Base-by-base conservation (phyloP, 176 grass and related monocot species). In the Cenchrus purpureus region DNA sequence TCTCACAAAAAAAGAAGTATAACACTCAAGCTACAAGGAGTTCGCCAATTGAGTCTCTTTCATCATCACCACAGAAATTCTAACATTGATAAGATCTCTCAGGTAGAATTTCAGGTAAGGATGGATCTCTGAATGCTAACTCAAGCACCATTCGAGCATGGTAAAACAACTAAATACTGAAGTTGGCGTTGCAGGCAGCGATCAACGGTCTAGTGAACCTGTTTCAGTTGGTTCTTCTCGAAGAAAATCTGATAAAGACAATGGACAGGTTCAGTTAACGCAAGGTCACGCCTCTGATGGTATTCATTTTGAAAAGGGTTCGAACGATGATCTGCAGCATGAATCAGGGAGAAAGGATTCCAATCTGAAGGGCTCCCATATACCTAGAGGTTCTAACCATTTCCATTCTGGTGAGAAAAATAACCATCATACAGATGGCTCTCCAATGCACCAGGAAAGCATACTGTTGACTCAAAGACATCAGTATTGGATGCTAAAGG, bases 61-160 rank as follows among this genome's bases (percentile, higher is more conserved):
- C 90, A 79, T 97, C 94, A 66, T 92, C 94, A 77, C 92, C 94
- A 77, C 66, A 76, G 87, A 80, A 85, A 81, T 76, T 91, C 78
- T 60, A 88, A 83, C 71, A 92, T 42, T 55, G 94, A 94, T 10
- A 97, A 80, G 83, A 17, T 82, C 74, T 52, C 77, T 82, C 90
- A 88, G 63, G 78, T 88, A 91, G 66, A 86, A 85, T 73, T 76
- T 70, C 63, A 32, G 76, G 79, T 64, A 95, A 88, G 76, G 87
- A 89, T 86, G 93, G 87, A 84, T 84, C 67, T 59, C 20, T 68
- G 11, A 93, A 92, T 88, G 61, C 90, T 85, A 87, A 85, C 53
- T 90, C 85, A 73, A 87, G 71, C 60, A 52, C 79, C 60, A 67
- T 0, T 10, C 0, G 1, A 82, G 85, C 56, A 85, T 80, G 28